Base-by-base conservation (phyloP, 176 grass and related monocot species). In the Puccinellia tenuiflora region DNA sequence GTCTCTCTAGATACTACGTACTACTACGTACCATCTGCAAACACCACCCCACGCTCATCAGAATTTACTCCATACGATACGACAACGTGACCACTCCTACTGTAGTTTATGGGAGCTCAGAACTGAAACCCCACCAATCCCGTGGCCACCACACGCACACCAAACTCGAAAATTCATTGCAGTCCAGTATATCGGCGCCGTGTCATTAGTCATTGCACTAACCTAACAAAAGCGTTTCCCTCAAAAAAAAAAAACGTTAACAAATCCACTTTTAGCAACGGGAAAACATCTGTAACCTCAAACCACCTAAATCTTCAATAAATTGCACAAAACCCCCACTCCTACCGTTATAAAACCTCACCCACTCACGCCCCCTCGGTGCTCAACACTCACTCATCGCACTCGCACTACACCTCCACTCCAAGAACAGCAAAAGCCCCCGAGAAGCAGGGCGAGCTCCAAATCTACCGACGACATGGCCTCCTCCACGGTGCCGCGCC, bases 331-430 rank as follows among this genome's bases (percentile, higher is more conserved):
- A 65, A 35, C 15, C 11, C 56, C 76, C 76, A 28, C 57, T 43
- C 24, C 56, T n/a, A 1, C 6, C 26, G 7, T 66, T 85, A 85
- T 88, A 88, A 88, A 85, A 30, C 3, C 35, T 54, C 74, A 48
- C 65, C 55, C 14, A 6, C 6, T 45, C 43, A 31, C 87, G n/a
- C 25, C 15, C 2, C 37, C 43, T 37, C 16, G 29, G 60, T 33
- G 60, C 52, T 29, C 52, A 59, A 14, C 39, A 3, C 14, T 9
- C 42, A 55, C 26, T 47, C 15, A 11, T 46, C 43, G 9, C 38
- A 24, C 1, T 4, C 11, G 12, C 67, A 47, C 25, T 29, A 1
- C 55, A 66, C 45, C 5, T 45, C 25, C 15, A 4, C 67, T 48
- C 59, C 9, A 5, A 69, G 25, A 34, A 63, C 40, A 51, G 14